These are phyloP conservation scores for Rubus idaeus DNA, from an alignment of 306 rosid genomes.

Conservation along the genomic window DNA sequence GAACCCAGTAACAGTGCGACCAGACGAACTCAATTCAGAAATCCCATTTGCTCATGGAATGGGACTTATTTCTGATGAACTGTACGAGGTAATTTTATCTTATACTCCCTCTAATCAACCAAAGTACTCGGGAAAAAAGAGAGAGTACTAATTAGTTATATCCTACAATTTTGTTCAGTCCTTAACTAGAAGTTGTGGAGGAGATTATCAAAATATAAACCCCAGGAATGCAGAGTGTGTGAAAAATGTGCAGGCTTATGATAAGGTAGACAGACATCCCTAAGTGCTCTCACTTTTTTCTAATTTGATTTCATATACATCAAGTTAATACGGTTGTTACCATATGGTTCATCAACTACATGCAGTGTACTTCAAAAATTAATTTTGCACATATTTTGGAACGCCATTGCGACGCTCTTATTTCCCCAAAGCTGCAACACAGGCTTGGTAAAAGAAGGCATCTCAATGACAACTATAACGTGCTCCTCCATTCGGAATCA, in stretches of 20 bases:
- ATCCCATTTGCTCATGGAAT: slow-evolving; percentile 51
- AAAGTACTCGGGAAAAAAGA: neutral
- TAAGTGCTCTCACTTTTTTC: neutral
- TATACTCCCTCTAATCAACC: neutral
- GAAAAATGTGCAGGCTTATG: slow-evolving; percentile 20
- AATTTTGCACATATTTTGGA: slow-evolving; percentile 34
- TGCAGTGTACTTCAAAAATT: slow-evolving; percentile 44
- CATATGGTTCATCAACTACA: neutral
- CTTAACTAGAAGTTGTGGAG: slow-evolving; percentile 43
- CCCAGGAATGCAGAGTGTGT: slow-evolving; percentile 38
- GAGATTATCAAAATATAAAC: slow-evolving; percentile 34
- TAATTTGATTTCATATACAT: neutral
- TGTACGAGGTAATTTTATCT: slow-evolving; percentile 37
- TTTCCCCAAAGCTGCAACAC: slow-evolving; percentile 13
- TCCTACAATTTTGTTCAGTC: slow-evolving; percentile 35
- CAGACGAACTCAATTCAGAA: slow-evolving; percentile 3
- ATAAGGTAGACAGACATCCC: slow-evolving; percentile 19
- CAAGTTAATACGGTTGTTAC: neutral
- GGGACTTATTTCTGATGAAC: slow-evolving; percentile 65
- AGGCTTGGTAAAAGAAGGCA: slow-evolving; percentile 30
- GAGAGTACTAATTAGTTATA: neutral
- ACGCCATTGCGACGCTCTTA: slow-evolving; percentile 18
- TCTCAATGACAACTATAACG: slow-evolving; percentile 6
- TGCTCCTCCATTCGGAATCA: slow-evolving; percentile 6
- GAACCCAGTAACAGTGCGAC: slow-evolving; percentile 30